Evolutionary conservation across 768 basidiomycete genomes (phyloP), one percentile per base, ranked within the genome.

Genomic region (Clitopilus hobsonii): DNA sequence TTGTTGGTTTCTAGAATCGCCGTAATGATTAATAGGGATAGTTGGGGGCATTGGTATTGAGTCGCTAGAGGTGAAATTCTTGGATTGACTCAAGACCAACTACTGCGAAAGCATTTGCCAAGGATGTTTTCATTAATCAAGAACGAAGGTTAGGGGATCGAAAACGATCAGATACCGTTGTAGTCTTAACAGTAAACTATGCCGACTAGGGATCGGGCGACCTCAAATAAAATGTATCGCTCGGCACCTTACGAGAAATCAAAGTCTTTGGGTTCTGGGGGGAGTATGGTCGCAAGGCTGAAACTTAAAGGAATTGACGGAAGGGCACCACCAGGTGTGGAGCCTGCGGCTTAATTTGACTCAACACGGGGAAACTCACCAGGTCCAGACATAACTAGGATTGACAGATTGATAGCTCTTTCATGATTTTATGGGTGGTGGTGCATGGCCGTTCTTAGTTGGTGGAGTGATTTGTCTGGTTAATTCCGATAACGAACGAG

Each of bases 381-480:
- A 81, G 80, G 80, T 79, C 79, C 78, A 76, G 75, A 81, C 77
- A 80, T 75, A 72, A 79, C 71, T 74, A 77, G 76, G 78, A 78
- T 77, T 76, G 80, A 81, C 78, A 81, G 80, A 82, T 80, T 81
- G 81, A 82, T 81, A 81, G 81, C 81, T 82, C 81, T 83, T 82
- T 83, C 79, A 74, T 79, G 80, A 82, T 80, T 81, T 77, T 77
- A 79, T 86, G 84, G 85, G 84, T 86, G 85, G 85, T 87, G 84
- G 85, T 88, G 85, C 85, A 88, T 88, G 85, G 86, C 85, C 83
- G 81, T 88, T 88, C 85, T 86, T 88, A 86, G 85, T 88, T 88
- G 81, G 83, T 75, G 87, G 86, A 90, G 88, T 89, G 89, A 90
- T 89, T 90, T 90, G 89, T 91, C 89, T 90, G 89, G 88, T 89